These are phyloP conservation scores for Xylariaceae sp. DNA, from an alignment of 2,329 filamentous ascomycete species.

Conservation along the genomic window DNA sequence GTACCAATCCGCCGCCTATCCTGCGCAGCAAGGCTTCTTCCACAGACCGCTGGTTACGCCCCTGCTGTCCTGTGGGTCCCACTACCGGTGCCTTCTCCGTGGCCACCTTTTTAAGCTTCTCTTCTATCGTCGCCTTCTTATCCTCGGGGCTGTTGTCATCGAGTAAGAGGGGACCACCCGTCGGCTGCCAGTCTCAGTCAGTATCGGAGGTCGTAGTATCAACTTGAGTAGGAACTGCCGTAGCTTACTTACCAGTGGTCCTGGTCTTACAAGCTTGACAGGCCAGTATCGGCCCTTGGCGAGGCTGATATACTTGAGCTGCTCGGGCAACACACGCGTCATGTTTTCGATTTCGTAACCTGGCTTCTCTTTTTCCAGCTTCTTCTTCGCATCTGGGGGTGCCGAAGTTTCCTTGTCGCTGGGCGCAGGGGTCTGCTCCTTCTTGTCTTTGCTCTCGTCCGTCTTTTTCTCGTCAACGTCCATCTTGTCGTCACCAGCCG, in stretches of 20 bases:
- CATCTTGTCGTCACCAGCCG: constrained; percentile 75
- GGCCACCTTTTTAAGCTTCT: constrained; percentile 82
- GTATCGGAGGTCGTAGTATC: neutral
- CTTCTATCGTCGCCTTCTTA: constrained; percentile 75
- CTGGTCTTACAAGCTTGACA: constrained; percentile 53
- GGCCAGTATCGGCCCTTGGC: constrained; percentile 86
- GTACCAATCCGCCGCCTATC: constrained; percentile 18
- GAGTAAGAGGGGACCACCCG: constrained; percentile 88
- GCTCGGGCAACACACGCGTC: constrained; percentile 85
- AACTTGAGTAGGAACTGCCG: neutral
- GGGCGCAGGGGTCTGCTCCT: constrained; percentile 41
- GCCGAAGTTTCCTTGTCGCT: constrained; percentile 55
- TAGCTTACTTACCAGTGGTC: constrained; percentile 55
- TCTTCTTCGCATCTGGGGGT: constrained; percentile 70
- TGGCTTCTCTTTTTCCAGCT: constrained; percentile 90
- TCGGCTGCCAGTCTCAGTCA: constrained; percentile 62
- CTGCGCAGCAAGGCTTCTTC: constrained; percentile 31
- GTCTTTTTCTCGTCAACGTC: constrained; percentile 63
- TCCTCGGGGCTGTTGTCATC: constrained; percentile 78
- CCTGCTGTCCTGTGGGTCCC: constrained; percentile 25
- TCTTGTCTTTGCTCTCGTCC: constrained; percentile 55
- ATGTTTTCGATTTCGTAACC: constrained; percentile 97
- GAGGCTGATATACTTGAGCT: constrained; percentile 96
- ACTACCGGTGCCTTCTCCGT: constrained; percentile 59
- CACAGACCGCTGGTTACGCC: constrained; percentile 27